Evolutionary conservation across 768 basidiomycete genomes (phyloP), one percentile per base, ranked within the genome.

Genomic region (Erythrobasidium yunnanense): DNA sequence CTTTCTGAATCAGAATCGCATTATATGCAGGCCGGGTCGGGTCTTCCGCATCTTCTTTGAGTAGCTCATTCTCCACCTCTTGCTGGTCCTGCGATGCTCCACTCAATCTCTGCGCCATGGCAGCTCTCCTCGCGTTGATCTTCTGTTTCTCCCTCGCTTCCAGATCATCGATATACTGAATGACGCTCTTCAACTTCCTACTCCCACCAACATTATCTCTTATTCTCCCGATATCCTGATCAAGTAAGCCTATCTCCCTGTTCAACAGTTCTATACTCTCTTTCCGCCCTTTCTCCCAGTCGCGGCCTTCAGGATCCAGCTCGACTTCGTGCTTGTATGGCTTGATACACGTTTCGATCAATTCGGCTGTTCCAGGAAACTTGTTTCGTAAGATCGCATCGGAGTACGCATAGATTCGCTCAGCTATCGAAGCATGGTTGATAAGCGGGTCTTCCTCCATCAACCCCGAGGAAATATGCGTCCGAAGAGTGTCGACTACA

Each of bases 261-360:
- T 89, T 86, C 71, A 93, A 87, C 70, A 92, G 78, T 58, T 83
- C 83, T 63, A 89, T 81, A 1, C 89, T 83, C 54, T 83, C 79
- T 70, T 81, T 81, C 53, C 92, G 79, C 0, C 95, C 95, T 1
- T 79, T 73, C 71, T 89, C 88, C 95, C 95, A 99, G 76, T 99
- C 95, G 45, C 85, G 79, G 15, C 83, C 81, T 69, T 96, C 91
- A 15, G 96, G 87, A 63, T 63, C 60, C 4, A 66, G 23, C 74
- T 99, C 95, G 27, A 97, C 85, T 73, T 97, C 93, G 73, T 95
- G 93, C 79, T 99, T 99, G 82, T 84, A 96, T 29, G 93, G 95
- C 77, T 99, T 99, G 81, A 99, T 96, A 77, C 90, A 93, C 76
- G 97, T 99, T 63, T 99, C 95, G 17, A 99, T 93, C 77, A 97